These are phyloP conservation scores for Rhodotorula sp. DNA, from an alignment of 1,284 basidiomycete genomes.

Conservation along the genomic window DNA sequence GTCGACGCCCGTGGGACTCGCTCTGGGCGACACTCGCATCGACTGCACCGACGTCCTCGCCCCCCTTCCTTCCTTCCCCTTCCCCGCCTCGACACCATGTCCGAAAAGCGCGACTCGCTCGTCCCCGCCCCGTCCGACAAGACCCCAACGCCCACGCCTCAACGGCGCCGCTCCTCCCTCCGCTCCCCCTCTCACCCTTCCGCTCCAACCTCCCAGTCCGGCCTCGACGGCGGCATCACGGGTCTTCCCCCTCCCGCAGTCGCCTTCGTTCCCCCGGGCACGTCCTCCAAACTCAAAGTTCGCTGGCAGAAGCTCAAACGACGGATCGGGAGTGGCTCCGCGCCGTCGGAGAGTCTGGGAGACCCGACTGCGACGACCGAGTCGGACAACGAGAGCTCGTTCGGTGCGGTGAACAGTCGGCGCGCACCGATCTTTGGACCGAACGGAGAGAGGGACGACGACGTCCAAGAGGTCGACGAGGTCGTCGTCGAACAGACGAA, in stretches of 20 bases:
- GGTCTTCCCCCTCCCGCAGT: slow-evolving; percentile 26
- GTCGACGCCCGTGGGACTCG: too few relatives aligned
- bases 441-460: slow-evolving; percentile 16
- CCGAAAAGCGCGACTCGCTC: neutral
- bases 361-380: slow-evolving; percentile 35
- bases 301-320: slow-evolving; percentile 33
- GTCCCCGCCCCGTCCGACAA: neutral
- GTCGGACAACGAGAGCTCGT: slow-evolving; percentile 21
- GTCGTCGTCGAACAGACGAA: slow-evolving; percentile 34
- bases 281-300: slow-evolving; percentile 19
- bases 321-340: slow-evolving; percentile 33
- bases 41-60: too few relatives aligned
- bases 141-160: neutral
- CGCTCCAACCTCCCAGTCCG: neutral
- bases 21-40: too few relatives aligned
- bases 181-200: neutral
- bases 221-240: neutral
- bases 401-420: neutral
- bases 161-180: neutral
- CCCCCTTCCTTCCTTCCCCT: too few relatives aligned
- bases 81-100: neutral
- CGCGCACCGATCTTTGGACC: neutral
- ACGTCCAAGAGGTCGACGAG: slow-evolving; percentile 33
- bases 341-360: slow-evolving; percentile 33
- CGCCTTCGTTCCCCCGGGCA: slow-evolving; percentile 27